Conservation (phyloP, 305 asterid species). For the Ajuga reptans region DNA sequence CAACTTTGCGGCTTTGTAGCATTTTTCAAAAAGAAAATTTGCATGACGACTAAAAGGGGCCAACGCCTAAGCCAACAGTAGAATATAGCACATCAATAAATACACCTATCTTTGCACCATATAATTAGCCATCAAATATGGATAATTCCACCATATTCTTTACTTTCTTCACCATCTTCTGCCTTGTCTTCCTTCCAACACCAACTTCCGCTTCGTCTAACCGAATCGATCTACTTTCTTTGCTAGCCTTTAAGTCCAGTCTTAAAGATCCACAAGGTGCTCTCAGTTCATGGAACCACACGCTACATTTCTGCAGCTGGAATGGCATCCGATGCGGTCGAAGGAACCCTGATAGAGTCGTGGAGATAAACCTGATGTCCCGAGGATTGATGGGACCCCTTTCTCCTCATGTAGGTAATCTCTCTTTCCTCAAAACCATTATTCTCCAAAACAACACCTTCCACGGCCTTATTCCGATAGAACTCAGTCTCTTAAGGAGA, state of each 20-base stretch:
- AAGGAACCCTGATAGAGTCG: not conserved
- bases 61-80: no score
- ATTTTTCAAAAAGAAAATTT: no score
- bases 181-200: not conserved
- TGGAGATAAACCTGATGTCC: not conserved
- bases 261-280: not conserved
- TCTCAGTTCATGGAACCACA: constrained; percentile 7
- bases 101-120: no score
- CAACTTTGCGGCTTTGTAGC: no score
- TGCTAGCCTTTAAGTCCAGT: not conserved
- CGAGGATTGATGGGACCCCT: not conserved
- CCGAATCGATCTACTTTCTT: not conserved
- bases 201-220: not conserved
- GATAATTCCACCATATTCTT: not conserved
- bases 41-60: no score
- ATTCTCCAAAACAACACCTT: not conserved
- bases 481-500: not conserved
- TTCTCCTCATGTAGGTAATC: constrained; percentile 7
- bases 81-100: no score
- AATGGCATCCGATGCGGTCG: not conserved
- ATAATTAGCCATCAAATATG: not conserved
- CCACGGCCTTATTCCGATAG: not conserved
- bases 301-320: constrained; percentile 11
- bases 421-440: not conserved
- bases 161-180: not conserved